phyloP scores from a whole-genome alignment of 2,329 filamentous ascomycete species.

The Elsinoe arachidis region DNA sequence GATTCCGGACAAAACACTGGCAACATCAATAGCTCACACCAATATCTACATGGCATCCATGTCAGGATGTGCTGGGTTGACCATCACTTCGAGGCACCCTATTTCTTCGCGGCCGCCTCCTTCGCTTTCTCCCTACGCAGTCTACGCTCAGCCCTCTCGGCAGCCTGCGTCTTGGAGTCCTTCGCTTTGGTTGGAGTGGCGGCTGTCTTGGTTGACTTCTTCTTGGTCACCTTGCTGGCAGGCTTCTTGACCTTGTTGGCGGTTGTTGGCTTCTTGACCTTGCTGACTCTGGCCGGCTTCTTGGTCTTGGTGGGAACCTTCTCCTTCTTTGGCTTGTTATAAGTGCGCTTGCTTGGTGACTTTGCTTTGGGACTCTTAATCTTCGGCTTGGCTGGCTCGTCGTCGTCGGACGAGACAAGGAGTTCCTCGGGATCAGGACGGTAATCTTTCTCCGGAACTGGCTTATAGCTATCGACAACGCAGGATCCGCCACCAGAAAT shows the following conservation, averaged over 20 bases:
- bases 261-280: neutral
- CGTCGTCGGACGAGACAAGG: too few relatives aligned
- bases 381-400: too few relatives aligned
- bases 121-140: neutral
- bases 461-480: too few relatives aligned
- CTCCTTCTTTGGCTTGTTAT: too few relatives aligned
- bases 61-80: neutral
- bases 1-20: too few relatives aligned
- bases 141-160: neutral
- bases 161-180: neutral
- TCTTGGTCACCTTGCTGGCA: neutral
- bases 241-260: neutral
- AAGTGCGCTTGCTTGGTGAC: too few relatives aligned
- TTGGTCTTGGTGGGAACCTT: neutral
- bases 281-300: neutral
- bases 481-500: too few relatives aligned
- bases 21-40: too few relatives aligned
- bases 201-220: neutral
- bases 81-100: neutral
- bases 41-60: too few relatives aligned
- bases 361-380: too few relatives aligned
- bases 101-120: neutral
- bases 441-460: too few relatives aligned
- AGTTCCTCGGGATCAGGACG: too few relatives aligned
- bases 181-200: neutral